Base-by-base conservation (phyloP, 768 basidiomycete species). In the Auricularia sp. region DNA sequence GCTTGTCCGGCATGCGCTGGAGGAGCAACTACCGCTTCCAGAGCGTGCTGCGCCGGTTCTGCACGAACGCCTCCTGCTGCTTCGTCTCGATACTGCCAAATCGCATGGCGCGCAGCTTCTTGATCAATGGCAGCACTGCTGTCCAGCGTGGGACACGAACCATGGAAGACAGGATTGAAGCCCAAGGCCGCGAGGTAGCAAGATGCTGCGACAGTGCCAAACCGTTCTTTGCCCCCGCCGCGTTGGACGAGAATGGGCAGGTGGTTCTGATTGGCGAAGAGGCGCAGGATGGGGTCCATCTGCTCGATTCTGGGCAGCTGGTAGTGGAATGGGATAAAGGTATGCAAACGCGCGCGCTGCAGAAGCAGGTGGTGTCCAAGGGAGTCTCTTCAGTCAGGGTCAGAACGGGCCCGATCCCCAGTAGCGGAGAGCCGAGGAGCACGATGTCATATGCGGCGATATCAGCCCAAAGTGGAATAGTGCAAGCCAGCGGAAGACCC, bases 401-500 rank as follows among this genome's bases (percentile, higher is more conserved):
- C 39, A 86, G 72, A 64, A 86, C 76, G 66, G 83, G 84, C 2
- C 80, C 79, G 64, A 86, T 82, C 11, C 81, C 83, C 21, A 87
- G 70, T 71, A 72, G 29, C 71, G 66, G 73, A 0, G 81, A 81
- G 33, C 77, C 72, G 16, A 85, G 78, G 0, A 76, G 75, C 1
- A 69, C 67, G 64, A 85, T 80, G 68, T 87, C 84, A 14, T 77
- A 76, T 64, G 78, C 78, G 65, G 73, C 71, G 3, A 85, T 82
- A 85, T 85, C 59, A 84, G 75, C 6, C 85, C 84, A 35, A 86
- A 70, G 62, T 81, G 77, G 68, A 79, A 82, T 4, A 84, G 84
- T 35, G 85, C 73, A 3, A 87, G 76, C 85, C 85, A 87, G 10
- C 84, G 77, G 70, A 86, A 85, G 72, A 83, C 85, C 6, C 84